phyloP scores from a whole-genome alignment of 1,139 yeast species.

The Yamadazyma oceani region DNA sequence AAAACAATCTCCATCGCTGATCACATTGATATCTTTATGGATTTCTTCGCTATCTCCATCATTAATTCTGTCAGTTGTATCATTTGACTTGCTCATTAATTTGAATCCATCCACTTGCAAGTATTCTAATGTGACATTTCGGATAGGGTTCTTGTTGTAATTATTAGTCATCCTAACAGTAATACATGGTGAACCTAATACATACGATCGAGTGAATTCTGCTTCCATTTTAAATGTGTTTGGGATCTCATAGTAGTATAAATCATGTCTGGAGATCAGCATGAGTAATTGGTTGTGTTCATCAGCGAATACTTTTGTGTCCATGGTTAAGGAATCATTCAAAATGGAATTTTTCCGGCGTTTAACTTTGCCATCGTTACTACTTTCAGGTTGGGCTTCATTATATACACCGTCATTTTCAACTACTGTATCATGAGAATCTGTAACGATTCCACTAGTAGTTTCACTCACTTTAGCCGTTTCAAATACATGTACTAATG shows the following conservation, averaged over 20 bases:
- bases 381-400: too few relatives aligned
- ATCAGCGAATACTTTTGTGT: not conserved
- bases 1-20: constrained; percentile 17
- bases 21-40: constrained; percentile 23
- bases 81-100: not conserved
- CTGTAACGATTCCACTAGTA: not conserved
- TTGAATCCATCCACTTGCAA: constrained; percentile 9
- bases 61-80: constrained; percentile 2
- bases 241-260: constrained; percentile 12
- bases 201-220: constrained; percentile 3
- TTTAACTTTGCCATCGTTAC: not conserved
- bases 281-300: not conserved
- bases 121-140: constrained; percentile 9
- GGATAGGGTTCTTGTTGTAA: constrained; percentile 2
- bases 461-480: not conserved
- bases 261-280: not conserved
- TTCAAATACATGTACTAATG: constrained; percentile 11
- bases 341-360: constrained; percentile 10
- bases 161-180: constrained; percentile 10
- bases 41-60: not conserved
- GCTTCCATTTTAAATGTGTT: constrained; percentile 9
- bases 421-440: not conserved
- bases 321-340: constrained; percentile 12
- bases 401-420: not conserved
- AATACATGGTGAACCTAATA: constrained; percentile 13